Conservation (phyloP, 345 rosid genomes). For the Arabis hirsuta region DNA sequence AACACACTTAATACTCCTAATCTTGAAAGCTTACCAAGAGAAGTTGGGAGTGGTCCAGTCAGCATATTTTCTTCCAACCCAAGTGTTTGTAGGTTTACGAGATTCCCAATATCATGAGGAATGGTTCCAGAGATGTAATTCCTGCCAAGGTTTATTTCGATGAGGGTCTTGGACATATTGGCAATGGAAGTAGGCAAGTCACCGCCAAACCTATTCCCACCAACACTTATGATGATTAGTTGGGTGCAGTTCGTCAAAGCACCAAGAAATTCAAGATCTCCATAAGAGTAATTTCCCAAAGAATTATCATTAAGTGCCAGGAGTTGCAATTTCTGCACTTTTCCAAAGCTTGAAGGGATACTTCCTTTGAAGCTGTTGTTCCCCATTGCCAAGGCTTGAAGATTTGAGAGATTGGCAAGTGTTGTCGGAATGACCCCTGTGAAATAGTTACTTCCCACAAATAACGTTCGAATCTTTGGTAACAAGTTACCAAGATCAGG, state of each 20-base stretch:
- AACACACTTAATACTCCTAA: no score
- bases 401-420: conserved; percentile 5
- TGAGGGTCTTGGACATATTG: neutral
- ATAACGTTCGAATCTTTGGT: neutral
- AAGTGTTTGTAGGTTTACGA: neutral
- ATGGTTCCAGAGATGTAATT: neutral
- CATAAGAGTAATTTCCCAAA: neutral
- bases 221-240: neutral
- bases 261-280: no score
- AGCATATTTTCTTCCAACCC: neutral
- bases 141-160: neutral
- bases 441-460: neutral
- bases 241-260: no score
- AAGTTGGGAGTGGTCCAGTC: neutral
- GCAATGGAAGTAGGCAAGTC: neutral
- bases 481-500: neutral
- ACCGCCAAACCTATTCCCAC: neutral
- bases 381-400: neutral
- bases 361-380: neutral
- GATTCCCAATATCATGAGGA: neutral
- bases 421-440: conserved; percentile 2
- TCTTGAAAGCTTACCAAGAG: neutral
- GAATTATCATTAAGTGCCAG: neutral
- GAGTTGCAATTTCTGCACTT: neutral
- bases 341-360: neutral